Evolutionary conservation across 2,329 filamentous ascomycete genomes (phyloP).

Genomic region (Verticillium nubilum): DNA sequence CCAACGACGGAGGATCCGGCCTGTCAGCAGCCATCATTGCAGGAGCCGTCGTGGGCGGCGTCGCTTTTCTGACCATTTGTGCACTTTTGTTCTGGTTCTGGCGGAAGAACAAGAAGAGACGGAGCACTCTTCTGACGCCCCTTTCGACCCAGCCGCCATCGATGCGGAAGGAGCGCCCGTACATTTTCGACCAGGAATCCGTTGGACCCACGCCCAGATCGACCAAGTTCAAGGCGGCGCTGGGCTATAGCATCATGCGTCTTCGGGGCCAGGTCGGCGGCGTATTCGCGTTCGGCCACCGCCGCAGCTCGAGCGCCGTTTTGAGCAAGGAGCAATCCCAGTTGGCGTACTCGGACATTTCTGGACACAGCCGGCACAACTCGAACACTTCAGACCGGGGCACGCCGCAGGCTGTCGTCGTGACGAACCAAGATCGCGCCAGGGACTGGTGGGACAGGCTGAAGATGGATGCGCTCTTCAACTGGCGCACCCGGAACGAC

Average conservation of each 20-base stretch:
- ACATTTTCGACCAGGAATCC: constrained; percentile 38
- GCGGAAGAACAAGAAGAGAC: constrained; percentile 36
- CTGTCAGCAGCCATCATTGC: constrained; percentile 38
- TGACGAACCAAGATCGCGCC: constrained; percentile 30
- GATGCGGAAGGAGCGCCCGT: constrained; percentile 20
- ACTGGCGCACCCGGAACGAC: constrained; percentile 27
- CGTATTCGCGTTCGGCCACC: constrained; percentile 16
- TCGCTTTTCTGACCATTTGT: constrained; percentile 39
- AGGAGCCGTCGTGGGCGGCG: constrained; percentile 44
- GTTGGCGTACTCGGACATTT: constrained; percentile 9
- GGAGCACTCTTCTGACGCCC: constrained; percentile 44
- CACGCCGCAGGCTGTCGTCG: constrained; percentile 8
- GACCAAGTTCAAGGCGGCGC: constrained; percentile 31
- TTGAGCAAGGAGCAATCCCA: constrained; percentile 25
- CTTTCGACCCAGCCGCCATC: constrained; percentile 28
- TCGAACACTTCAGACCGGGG: constrained; percentile 16
- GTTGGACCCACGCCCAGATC: constrained; percentile 43
- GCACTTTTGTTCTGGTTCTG: constrained; percentile 46
- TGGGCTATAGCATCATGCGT: constrained; percentile 29
- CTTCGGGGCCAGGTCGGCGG: constrained; percentile 27
- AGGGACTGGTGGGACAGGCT: constrained; percentile 41
- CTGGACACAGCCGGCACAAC: constrained; percentile 31
- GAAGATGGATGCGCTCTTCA: constrained; percentile 31
- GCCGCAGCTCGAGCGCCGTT: constrained; percentile 2
- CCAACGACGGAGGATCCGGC: constrained; percentile 16